phyloP scores from a whole-genome alignment of 176 grass and related monocot species.

The Paspalum vaginatum region DNA sequence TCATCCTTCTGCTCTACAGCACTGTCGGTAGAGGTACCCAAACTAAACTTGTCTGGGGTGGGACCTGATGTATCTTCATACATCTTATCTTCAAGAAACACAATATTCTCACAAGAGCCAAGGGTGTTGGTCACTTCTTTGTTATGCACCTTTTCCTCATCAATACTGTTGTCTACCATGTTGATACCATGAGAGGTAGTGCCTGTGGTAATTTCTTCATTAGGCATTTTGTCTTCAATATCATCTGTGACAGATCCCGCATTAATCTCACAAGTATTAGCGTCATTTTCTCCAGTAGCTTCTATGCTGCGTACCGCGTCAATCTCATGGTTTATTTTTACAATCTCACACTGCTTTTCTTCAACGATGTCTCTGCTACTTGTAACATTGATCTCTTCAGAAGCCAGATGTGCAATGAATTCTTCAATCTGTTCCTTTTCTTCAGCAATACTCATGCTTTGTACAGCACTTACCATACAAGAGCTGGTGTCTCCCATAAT shows the following conservation, averaged over 20 bases:
- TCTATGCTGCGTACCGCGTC: not conserved
- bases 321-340: not conserved
- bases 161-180: not conserved
- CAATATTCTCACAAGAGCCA: constrained; percentile 14
- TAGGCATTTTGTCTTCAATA: constrained; percentile 32
- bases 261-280: constrained; percentile 13
- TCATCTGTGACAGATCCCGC: constrained; percentile 7
- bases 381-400: constrained; percentile 8
- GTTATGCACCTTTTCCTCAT: constrained; percentile 1
- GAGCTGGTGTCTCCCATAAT: constrained; percentile 14
- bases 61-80: not conserved
- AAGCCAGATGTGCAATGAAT: not conserved
- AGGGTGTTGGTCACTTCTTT: not conserved
- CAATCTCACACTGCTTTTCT: constrained; percentile 26
- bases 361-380: constrained; percentile 8
- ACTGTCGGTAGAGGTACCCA: not conserved
- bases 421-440: constrained; percentile 45
- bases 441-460: constrained; percentile 24
- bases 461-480: constrained; percentile 17
- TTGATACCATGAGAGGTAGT: not conserved
- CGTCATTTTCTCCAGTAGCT: constrained; percentile 31
- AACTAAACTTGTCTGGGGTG: not conserved
- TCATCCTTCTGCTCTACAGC: constrained; percentile 11
- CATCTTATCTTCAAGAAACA: constrained; percentile 22
- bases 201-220: constrained; percentile 35